Percentiles rank a stretch among this genome's conserved stretches.
Conservation (phyloP, 2,329 filamentous ascomycete genomes). For the Cladophialophora psammophila region DNA sequence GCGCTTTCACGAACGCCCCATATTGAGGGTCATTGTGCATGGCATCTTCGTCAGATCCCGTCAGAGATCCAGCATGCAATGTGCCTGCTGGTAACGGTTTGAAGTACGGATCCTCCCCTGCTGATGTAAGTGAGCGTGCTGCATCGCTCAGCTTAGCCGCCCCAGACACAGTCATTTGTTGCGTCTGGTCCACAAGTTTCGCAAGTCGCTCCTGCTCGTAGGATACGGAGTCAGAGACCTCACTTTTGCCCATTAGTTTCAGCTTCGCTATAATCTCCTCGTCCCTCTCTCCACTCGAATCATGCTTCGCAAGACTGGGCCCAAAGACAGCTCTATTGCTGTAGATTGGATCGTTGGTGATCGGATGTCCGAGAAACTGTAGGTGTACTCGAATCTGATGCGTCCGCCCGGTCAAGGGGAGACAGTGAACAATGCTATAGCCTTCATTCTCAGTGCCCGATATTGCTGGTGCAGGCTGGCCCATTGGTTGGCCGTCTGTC, state of each 20-base stretch:
- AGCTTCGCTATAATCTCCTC: conserved; percentile 88
- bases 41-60: conserved; percentile 22
- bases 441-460: conserved; percentile 64
- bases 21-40: conserved; percentile 36
- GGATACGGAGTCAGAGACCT: conserved; percentile 86
- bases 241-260: conserved; percentile 89
- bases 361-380: conserved; percentile 92
- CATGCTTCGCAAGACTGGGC: conserved; percentile 72
- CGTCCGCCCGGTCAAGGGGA: conserved; percentile 90
- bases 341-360: conserved; percentile 97
- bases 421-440: conserved; percentile 93
- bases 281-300: conserved; percentile 75
- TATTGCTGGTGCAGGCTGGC: conserved; percentile 45
- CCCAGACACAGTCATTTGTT: conserved; percentile 40
- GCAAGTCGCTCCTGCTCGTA: conserved; percentile 65
- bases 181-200: conserved; percentile 37
- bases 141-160: conserved; percentile 26
- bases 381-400: conserved; percentile 95
- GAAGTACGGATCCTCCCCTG: conserved; percentile 21
- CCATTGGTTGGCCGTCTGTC: conserved; percentile 25
- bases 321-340: conserved; percentile 94
- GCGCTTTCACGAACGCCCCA: conserved; percentile 39
- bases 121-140: conserved; percentile 1
- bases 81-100: conserved; percentile 41
- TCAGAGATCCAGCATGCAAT: conserved; percentile 43